Base-by-base conservation (phyloP, 768 basidiomycete species). In the Pilatotrama ljubarskyi region DNA sequence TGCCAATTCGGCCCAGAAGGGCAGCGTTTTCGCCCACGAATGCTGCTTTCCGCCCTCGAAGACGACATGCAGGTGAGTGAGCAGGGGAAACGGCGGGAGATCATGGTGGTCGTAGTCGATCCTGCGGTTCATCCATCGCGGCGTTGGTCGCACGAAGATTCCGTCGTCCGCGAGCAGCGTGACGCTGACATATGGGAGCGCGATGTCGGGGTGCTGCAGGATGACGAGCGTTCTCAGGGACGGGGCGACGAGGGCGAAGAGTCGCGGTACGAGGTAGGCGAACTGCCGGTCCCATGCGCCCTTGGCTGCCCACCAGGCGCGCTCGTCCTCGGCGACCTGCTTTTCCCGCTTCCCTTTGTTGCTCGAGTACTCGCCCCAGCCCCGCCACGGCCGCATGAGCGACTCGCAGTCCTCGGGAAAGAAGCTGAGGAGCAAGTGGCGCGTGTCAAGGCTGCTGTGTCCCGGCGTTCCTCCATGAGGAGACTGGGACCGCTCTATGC, bases 341-440 rank as follows among this genome's bases (percentile, higher is more conserved):
- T 25, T 17, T 25, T 25, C 44, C 48, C 40, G 46, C 47, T 61
- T 55, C 26, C 25, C 4, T n/a, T 42, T 40, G 47, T 32, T 36
- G 8, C n/a, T 32, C 22, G 59, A 61, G 54, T 61, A 61, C 26
- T 51, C 53, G 22, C 15, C 22, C 60, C 60, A 56, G 9, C 44
- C 54, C 11, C 60, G 54, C 60, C 60, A 61, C 18, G 41, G 49
- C 15, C 49, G 48, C 17, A 37, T 35, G 22, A 55, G 60, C 24
- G 60, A 55, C 17, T 61, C 60, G 52, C 60, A 61, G 25, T 55
- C 43, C 6, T 53, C 54, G n/a, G 60, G 60, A 17, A 61, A 55
- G 60, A 61, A 61, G 42, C 42, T 55, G 13, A 61, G 42, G 11
- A 61, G 54, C 6, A 55, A 49, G 40, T 61, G 54, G 22, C 43